phyloP scores from a whole-genome alignment of 2,329 filamentous ascomycete genomes.

The Penicillium sp. region DNA sequence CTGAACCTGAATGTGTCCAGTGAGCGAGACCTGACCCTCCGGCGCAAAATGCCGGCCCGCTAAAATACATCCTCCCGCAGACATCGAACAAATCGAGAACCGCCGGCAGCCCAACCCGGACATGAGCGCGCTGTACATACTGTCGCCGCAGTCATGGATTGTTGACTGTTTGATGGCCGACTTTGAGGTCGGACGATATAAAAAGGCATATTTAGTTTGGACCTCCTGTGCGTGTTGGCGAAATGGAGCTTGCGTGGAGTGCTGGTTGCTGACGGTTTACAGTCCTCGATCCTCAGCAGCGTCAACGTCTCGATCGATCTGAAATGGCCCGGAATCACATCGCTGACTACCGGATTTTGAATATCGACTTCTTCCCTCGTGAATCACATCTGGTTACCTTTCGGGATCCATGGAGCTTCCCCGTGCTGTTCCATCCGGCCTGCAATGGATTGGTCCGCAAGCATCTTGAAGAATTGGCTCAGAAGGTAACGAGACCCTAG shows the following conservation, averaged over 20 bases:
- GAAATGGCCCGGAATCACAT: slow-evolving; percentile 72
- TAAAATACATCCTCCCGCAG: slow-evolving; percentile 42
- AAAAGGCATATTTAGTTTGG: slow-evolving; percentile 81
- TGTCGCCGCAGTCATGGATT: slow-evolving; percentile 83
- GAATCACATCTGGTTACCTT: slow-evolving; percentile 93
- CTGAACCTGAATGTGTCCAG: slow-evolving; percentile 95
- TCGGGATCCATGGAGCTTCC: slow-evolving; percentile 93
- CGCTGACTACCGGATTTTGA: slow-evolving; percentile 77
- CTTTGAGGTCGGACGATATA: slow-evolving; percentile 81
- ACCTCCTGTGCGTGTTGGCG: slow-evolving; percentile 61
- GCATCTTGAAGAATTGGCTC: slow-evolving; percentile 82
- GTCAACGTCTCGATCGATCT: slow-evolving; percentile 74
- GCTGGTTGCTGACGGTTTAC: slow-evolving; percentile 36
- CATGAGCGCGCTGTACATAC: slow-evolving; percentile 93
- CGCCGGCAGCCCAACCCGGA: slow-evolving; percentile 78
- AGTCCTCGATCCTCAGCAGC: slow-evolving; percentile 70
- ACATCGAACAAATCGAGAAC: slow-evolving; percentile 93
- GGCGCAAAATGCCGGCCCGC: slow-evolving; percentile 2
- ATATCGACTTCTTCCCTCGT: slow-evolving; percentile 85
- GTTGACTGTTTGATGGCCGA: slow-evolving; percentile 94
- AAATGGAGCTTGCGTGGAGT: slow-evolving; percentile 9
- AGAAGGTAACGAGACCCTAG: slow-evolving; percentile 66
- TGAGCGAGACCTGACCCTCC: slow-evolving; percentile 52
- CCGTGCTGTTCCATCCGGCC: slow-evolving; percentile 83
- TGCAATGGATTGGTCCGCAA: slow-evolving; percentile 82